phyloP scores from a whole-genome alignment of 768 basidiomycete genomes.

The Cubamyces sp. region DNA sequence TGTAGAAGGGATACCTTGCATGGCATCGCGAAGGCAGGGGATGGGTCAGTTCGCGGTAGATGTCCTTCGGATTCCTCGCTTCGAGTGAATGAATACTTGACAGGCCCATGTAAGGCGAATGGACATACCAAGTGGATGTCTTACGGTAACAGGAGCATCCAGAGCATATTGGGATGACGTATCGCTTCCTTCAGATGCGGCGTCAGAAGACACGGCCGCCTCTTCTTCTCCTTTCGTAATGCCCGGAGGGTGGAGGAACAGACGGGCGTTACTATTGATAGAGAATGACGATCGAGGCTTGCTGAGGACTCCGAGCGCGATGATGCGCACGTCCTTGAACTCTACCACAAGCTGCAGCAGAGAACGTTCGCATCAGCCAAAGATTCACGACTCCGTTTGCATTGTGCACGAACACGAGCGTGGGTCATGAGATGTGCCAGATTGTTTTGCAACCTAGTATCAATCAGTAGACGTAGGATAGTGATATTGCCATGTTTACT shows the following conservation, averaged over 20 bases:
- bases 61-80: conserved; percentile 22
- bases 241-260: conserved; percentile 71
- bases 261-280: conserved; percentile 69
- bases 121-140: conserved; percentile 13
- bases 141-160: not conserved
- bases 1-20: conserved; percentile 71
- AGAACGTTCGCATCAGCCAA: not conserved
- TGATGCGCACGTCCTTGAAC: conserved; percentile 70
- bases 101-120: too few relatives aligned
- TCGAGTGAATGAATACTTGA: not conserved
- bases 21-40: conserved; percentile 63
- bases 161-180: conserved; percentile 4
- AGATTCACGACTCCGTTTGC: not conserved
- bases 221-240: conserved; percentile 42
- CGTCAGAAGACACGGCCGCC: not conserved
- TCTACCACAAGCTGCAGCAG: conserved; percentile 62
- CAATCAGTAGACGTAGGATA: not conserved
- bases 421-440: conserved; percentile 68
- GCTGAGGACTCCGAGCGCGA: conserved; percentile 70
- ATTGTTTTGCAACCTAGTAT: conserved; percentile 64
- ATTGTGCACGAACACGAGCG: conserved; percentile 54
- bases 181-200: conserved; percentile 18
- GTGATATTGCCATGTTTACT: conserved; percentile 47
- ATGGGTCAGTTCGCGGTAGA: conserved; percentile 50
- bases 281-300: conserved; percentile 57